Percentiles rank a stretch among this genome's conserved stretches.
These are phyloP conservation scores for Uronychia binucleata DNA, from an alignment of 73 alveolate genomes.

Conservation along the genomic window DNA sequence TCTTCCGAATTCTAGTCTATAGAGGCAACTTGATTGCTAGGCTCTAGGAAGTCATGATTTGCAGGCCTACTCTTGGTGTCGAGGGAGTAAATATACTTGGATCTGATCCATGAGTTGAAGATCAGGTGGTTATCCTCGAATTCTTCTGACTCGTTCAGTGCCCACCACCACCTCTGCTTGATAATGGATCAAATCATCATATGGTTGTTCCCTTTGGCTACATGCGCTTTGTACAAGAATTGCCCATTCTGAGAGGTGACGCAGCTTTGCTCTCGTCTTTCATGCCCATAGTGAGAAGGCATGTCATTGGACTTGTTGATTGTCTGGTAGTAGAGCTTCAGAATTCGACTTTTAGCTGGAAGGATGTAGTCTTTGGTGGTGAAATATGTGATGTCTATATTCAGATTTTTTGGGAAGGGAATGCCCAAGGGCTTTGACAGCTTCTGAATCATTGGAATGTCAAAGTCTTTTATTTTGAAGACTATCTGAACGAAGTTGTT, in stretches of 20 bases:
- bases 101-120: constrained; percentile 80
- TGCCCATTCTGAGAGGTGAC: not conserved
- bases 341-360: not conserved
- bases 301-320: not conserved
- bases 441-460: not conserved
- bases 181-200: constrained; percentile 68
- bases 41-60: constrained; percentile 27
- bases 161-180: constrained; percentile 88
- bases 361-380: not conserved
- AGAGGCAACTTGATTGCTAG: constrained; percentile 5
- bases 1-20: no score
- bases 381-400: not conserved
- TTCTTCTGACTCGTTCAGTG: constrained; percentile 57
- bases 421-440: not conserved
- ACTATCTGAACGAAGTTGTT: not conserved
- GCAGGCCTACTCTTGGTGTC: constrained; percentile 11
- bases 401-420: not conserved
- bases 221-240: constrained; percentile 52
- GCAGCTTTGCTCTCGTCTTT: not conserved
- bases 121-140: constrained; percentile 70
- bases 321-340: not conserved
- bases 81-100: constrained; percentile 9
- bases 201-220: constrained; percentile 80
- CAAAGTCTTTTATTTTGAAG: not conserved
- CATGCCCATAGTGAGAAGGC: not conserved